Conservation (phyloP, 257 asterid genomes). For the Solanum okadae region DNA sequence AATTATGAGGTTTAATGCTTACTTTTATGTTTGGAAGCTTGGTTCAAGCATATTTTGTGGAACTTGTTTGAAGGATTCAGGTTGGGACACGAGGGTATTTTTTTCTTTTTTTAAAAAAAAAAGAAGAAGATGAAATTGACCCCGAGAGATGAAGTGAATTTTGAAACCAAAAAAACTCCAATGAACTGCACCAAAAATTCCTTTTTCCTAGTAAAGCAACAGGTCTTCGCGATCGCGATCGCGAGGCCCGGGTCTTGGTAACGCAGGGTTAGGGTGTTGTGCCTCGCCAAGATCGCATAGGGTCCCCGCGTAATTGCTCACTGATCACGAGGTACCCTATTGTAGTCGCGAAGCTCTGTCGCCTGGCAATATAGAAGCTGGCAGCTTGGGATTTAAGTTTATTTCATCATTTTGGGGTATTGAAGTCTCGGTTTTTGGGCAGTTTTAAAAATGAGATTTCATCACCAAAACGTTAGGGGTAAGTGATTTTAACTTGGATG, state of each 20-base stretch:
- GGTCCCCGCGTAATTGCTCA: neutral
- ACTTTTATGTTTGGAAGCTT: neutral
- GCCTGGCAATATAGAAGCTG: neutral
- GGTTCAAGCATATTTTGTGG: neutral
- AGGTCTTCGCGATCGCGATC: neutral
- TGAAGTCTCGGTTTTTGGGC: neutral
- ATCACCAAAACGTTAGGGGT: neutral
- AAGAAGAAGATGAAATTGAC: neutral
- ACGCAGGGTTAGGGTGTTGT: neutral
- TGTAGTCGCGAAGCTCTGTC: neutral
- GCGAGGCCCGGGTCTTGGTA: neutral
- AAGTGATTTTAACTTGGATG: neutral
- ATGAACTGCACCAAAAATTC: neutral
- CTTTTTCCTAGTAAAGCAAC: neutral
- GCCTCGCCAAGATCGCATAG: neutral
- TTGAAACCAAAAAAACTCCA: neutral
- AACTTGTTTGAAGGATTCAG: neutral
- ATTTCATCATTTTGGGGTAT: neutral
- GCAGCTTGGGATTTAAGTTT: neutral
- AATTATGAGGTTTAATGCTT: neutral
- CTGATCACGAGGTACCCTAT: neutral
- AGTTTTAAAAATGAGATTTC: neutral
- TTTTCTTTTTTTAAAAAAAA: too few species aligned
- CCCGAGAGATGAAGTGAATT: neutral
- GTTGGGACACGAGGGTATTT: neutral